Evolutionary conservation across 2,329 filamentous ascomycete genomes (phyloP).

Genomic region (Aspergillus alliaceus): DNA sequence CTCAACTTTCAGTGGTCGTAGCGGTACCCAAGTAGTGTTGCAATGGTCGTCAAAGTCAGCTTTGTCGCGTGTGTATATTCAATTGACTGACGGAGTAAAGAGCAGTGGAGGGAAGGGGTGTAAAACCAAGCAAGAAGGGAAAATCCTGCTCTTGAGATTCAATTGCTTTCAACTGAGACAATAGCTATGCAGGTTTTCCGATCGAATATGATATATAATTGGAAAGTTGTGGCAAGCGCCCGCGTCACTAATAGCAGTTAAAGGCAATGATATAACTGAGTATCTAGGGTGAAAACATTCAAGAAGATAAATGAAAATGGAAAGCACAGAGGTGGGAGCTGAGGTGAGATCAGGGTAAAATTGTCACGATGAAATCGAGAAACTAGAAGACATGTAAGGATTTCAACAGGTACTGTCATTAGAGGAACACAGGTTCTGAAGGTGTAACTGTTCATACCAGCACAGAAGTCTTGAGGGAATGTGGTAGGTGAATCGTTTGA

Average conservation of each 20-base stretch:
- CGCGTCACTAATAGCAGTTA: neutral
- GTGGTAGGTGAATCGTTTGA: neutral
- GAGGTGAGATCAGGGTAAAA: neutral
- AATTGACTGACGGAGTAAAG: neutral
- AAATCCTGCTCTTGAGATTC: neutral
- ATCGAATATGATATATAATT: neutral
- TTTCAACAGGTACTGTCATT: neutral
- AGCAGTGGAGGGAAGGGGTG: neutral
- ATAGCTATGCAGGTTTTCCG: neutral
- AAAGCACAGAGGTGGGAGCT: slow-evolving; percentile 2
- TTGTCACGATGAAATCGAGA: neutral
- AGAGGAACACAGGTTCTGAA: neutral
- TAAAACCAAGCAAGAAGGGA: neutral
- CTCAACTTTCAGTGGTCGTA: neutral
- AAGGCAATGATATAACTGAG: neutral
- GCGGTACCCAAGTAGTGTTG: neutral
- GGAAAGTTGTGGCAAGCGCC: neutral
- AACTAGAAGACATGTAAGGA: too few relatives aligned
- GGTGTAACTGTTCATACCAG: neutral
- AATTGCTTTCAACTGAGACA: neutral
- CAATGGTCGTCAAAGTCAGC: neutral
- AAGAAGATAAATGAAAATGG: neutral
- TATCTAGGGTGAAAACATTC: neutral
- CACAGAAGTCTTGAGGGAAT: neutral
- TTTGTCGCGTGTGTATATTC: neutral